These are phyloP conservation scores for Pseudopithomyces chartarum DNA, from an alignment of 2,329 filamentous ascomycete genomes.

Conservation along the genomic window DNA sequence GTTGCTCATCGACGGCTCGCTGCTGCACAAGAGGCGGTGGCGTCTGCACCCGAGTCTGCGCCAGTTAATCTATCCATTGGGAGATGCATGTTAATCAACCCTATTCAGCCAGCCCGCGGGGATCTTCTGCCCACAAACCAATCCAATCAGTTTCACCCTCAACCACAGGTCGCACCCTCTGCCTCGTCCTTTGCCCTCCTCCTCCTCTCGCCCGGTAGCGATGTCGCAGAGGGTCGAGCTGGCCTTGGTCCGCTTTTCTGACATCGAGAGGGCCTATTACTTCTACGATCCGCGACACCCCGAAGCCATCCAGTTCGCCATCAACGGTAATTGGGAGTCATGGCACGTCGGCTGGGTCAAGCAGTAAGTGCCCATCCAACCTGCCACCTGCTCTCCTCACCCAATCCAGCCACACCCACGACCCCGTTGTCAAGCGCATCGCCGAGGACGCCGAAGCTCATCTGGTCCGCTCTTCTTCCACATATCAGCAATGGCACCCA, in stretches of 20 bases:
- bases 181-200: background rate
- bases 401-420: slow-evolving; percentile 26
- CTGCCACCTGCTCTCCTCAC: slow-evolving; percentile 10
- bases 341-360: slow-evolving; percentile 39
- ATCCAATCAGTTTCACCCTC: too few relatives aligned
- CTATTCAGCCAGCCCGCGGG: slow-evolving; percentile 15
- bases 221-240: slow-evolving; percentile 40
- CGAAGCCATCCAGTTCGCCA: slow-evolving; percentile 35
- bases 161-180: background rate
- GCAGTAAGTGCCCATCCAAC: slow-evolving; percentile 22
- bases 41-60: slow-evolving; percentile 10
- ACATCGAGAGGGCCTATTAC: slow-evolving; percentile 35
- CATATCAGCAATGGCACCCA: slow-evolving; percentile 28
- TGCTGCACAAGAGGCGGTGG: slow-evolving; percentile 6
- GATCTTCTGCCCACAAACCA: background rate
- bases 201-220: slow-evolving; percentile 13
- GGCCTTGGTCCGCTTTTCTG: slow-evolving; percentile 33
- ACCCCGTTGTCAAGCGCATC: slow-evolving; percentile 35
- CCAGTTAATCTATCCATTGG: slow-evolving; percentile 16
- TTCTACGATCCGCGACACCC: slow-evolving; percentile 36
- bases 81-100: slow-evolving; percentile 15
- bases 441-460: slow-evolving; percentile 33
- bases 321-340: slow-evolving; percentile 36
- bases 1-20: background rate
- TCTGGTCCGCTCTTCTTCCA: slow-evolving; percentile 22